Evolutionary conservation across 139 green algal species (phyloP).

Genomic region (Chlamydomonas applanata): DNA sequence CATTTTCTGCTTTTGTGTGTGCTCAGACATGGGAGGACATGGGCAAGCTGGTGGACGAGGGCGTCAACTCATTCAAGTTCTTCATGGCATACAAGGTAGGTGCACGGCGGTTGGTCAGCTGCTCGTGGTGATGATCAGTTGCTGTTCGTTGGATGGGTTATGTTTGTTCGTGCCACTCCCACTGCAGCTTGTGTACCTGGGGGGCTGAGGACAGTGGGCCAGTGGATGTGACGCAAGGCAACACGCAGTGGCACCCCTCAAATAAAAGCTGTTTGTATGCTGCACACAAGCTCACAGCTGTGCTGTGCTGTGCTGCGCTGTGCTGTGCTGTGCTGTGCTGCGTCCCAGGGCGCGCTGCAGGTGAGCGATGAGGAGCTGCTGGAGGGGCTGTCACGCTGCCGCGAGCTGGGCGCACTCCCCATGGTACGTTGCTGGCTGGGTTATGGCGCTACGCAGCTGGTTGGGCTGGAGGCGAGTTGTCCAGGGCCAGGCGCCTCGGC

Average conservation of each 20-base stretch:
- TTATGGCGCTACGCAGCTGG: no score
- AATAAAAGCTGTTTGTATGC: neutral
- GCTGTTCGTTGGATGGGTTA: neutral
- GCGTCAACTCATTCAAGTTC: constrained; percentile 97
- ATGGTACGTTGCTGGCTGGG: constrained; percentile 69
- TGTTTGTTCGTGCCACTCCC: neutral
- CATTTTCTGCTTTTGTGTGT: constrained; percentile 46
- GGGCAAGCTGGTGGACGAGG: constrained; percentile 61
- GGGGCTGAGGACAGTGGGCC: no score
- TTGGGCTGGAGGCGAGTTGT: no score
- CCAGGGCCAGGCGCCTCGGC: no score
- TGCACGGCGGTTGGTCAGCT: neutral
- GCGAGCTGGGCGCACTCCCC: constrained; percentile 83
- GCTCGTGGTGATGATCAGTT: neutral
- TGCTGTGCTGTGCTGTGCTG: neutral
- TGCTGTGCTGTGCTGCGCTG: no score
- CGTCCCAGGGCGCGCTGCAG: constrained; percentile 55
- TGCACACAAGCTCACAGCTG: neutral
- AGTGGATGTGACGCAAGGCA: no score
- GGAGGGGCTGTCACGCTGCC: constrained; percentile 74
- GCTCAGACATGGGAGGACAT: constrained; percentile 61
- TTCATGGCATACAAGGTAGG: constrained; percentile 95
- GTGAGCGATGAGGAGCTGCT: constrained; percentile 82
- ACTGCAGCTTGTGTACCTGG: neutral
- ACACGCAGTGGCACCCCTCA: neutral